These are phyloP conservation scores for Didymella pomorum DNA, from an alignment of 2,329 filamentous ascomycete genomes.

Conservation along the genomic window DNA sequence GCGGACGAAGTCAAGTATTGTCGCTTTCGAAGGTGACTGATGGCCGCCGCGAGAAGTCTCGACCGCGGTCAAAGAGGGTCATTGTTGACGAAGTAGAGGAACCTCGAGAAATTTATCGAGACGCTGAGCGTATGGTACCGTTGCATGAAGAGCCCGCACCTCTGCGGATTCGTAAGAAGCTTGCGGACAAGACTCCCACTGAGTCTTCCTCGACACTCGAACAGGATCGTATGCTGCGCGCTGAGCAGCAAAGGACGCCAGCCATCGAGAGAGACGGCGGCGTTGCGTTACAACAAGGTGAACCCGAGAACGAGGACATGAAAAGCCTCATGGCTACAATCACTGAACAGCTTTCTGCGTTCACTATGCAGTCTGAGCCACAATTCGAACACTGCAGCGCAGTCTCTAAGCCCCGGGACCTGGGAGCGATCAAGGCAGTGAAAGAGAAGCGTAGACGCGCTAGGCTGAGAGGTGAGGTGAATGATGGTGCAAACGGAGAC, in stretches of 20 bases:
- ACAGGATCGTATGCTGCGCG: neutral
- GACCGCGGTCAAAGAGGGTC: neutral
- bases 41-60: neutral
- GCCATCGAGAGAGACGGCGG: neutral
- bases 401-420: conserved; percentile 8
- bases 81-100: neutral
- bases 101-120: neutral
- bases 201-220: neutral
- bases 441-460: neutral
- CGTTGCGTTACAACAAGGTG: neutral
- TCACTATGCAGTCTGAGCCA: neutral
- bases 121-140: neutral
- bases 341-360: neutral
- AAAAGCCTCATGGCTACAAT: conserved; percentile 1
- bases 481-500: neutral
- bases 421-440: conserved; percentile 1
- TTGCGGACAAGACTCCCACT: neutral
- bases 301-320: neutral
- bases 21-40: neutral
- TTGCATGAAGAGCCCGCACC: conserved; percentile 7
- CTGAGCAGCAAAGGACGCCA: neutral
- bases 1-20: neutral
- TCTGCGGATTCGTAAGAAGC: neutral
- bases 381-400: conserved; percentile 8
- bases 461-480: neutral